These are phyloP conservation scores for Cladobotryum protrusum DNA, from an alignment of 2,329 filamentous ascomycete species.

Conservation along the genomic window DNA sequence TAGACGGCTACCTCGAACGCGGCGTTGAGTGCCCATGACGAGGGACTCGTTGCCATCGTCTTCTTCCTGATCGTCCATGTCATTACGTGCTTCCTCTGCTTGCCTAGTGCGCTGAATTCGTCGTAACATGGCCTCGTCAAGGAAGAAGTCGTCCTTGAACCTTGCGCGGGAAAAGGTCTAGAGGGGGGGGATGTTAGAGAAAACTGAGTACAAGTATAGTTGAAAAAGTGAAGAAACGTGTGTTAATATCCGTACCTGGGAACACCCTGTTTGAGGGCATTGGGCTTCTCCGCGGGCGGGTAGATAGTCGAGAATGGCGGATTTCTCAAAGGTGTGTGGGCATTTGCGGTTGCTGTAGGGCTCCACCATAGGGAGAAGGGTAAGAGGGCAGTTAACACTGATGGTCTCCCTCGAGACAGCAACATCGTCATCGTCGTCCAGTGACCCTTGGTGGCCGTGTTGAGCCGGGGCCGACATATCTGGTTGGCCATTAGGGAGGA, in stretches of 20 bases:
- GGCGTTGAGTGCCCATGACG: constrained; percentile 19
- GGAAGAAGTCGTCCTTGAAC: constrained; percentile 44
- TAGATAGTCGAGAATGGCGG: constrained; percentile 53
- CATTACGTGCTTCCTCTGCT: constrained; percentile 31
- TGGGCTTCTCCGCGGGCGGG: constrained; percentile 36
- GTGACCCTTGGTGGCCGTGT: constrained; percentile 14
- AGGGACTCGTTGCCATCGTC: constrained; percentile 18
- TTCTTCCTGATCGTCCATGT: constrained; percentile 34
- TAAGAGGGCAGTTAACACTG: constrained; percentile 64
- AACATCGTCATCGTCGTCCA: constrained; percentile 57
- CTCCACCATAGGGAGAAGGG: constrained; percentile 56
- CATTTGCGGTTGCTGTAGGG: constrained; percentile 63
- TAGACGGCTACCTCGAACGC: constrained; percentile 12
- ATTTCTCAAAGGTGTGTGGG: constrained; percentile 66
- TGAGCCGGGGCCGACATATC: constrained; percentile 24
- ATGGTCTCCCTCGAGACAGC: constrained; percentile 57
- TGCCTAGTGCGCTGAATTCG: constrained; percentile 50
- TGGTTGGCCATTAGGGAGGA: constrained; percentile 40
- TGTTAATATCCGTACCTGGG: constrained; percentile 36
- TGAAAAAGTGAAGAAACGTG: neutral
- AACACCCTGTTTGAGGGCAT: constrained; percentile 63
- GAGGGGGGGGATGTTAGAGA: neutral
- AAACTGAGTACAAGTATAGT: neutral
- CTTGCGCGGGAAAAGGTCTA: constrained; percentile 40
- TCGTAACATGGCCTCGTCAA: constrained; percentile 50